Base-by-base conservation (phyloP, 495 filamentous ascomycete genomes). In the Clohesyomyces aquaticus region DNA sequence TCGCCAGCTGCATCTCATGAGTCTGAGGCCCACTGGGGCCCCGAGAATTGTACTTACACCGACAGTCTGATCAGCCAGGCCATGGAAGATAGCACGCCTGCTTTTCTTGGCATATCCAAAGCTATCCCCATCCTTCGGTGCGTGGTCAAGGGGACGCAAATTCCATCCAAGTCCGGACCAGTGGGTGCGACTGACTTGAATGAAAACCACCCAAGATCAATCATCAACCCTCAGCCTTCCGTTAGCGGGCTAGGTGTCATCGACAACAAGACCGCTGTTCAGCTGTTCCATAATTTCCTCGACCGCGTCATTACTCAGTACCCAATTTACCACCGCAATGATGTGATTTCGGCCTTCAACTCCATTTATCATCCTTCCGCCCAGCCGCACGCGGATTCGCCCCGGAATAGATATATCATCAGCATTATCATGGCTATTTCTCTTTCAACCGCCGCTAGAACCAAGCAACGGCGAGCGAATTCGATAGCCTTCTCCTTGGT, bases 391-490 rank as follows among this genome's bases (percentile, higher is more conserved):
- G 48, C 46, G 19, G 63, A 66, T 19, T 35, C 55, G 1, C 50
- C 56, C 4, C 63, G 63, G 3, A 32, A 66, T 49, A 18, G 63
- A 14, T 66, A 66, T 27, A 55, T 66, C 11, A 42, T 66, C 9
- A 55, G 48, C 51, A 60, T 66, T 21, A 56, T 61, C 48, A 66
- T 66, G 63, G 63, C 63, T 18, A 66, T 66, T 14, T 55, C 63
- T 14, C 51, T 66, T 14, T 66, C 63, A 14, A 66, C 55, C 2
- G 63, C 63, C 10, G 63, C 63, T 14, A 29, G 56, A 26, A 61
- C 49, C n/a, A 66, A 66, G 6, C 63, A 66, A 51, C 59, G 26
- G 29, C 12, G 16, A 16, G 63, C 63, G 14, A 66, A 66, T 48
- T 25, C 49, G 26, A 10, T 21, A 9, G 63, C 63, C 12, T 66